Evolutionary conservation across 1,139 yeast genomes (phyloP).

Genomic region (Geotrichum cucujoidarum): DNA sequence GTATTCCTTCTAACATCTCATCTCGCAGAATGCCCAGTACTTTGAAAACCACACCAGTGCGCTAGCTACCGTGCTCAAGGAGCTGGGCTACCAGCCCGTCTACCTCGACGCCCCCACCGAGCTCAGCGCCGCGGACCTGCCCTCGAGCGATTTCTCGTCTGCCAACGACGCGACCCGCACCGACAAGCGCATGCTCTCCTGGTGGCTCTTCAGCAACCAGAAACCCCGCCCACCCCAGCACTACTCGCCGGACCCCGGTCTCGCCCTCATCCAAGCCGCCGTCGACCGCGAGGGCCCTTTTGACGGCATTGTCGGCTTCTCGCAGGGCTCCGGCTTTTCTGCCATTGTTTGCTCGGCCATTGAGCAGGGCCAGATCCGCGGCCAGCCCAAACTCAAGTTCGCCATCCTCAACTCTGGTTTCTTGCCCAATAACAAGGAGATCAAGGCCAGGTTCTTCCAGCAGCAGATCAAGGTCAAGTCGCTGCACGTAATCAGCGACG

Average conservation of each 20-base stretch:
- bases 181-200: constrained; percentile 32
- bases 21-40: neutral
- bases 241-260: constrained; percentile 43
- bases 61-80: neutral
- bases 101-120: constrained; percentile 1
- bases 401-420: constrained; percentile 76
- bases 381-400: constrained; percentile 54
- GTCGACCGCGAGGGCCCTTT: constrained; percentile 75
- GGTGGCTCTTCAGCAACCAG: constrained; percentile 43
- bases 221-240: constrained; percentile 31
- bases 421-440: constrained; percentile 50
- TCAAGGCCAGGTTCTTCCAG: constrained; percentile 44
- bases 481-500: constrained; percentile 76
- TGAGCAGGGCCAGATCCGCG: constrained; percentile 22
- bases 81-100: constrained; percentile 1
- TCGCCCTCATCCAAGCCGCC: constrained; percentile 48
- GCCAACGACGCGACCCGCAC: neutral
- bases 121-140: neutral
- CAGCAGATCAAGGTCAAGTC: constrained; percentile 48
- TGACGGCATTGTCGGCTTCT: constrained; percentile 81
- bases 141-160: neutral
- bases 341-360: constrained; percentile 34
- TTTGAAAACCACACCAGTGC: neutral
- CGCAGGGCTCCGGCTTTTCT: constrained; percentile 89
- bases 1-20: no score